A percentile compares a stretch with the other conserved stretches of the same genome.
Conservation (phyloP, 345 rosid genomes). For the Kernera saxatilis region DNA sequence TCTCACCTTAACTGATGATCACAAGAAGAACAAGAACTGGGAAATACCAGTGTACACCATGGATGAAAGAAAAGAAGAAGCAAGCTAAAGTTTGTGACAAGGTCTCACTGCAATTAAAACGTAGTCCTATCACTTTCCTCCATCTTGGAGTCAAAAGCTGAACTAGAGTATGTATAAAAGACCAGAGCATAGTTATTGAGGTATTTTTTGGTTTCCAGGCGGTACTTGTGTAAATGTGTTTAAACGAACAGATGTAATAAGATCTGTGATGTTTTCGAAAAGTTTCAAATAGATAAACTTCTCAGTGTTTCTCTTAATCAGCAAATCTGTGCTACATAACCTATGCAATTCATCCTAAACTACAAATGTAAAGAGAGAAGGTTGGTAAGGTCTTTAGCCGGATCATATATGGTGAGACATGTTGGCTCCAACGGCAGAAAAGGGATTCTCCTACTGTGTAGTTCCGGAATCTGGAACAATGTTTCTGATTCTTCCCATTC, state of each 20-base stretch:
- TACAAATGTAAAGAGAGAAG: neutral
- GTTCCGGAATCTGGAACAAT: neutral
- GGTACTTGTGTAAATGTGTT: slow-evolving; percentile 7
- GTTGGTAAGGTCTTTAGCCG: neutral
- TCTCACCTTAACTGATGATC: slow-evolving; percentile 84
- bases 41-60: slow-evolving; percentile 74
- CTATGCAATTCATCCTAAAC: slow-evolving; percentile 8
- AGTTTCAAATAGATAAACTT: neutral
- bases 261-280: neutral
- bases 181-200: neutral
- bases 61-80: slow-evolving; percentile 37
- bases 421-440: neutral
- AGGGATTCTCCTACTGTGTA: slow-evolving; percentile 1
- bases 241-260: neutral
- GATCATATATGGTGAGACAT: slow-evolving; percentile 4
- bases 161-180: neutral
- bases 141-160: neutral
- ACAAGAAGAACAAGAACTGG: slow-evolving; percentile 90
- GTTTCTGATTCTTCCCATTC: slow-evolving; percentile 8
- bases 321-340: slow-evolving; percentile 18
- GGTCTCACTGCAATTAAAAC: neutral
- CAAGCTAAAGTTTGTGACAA: slow-evolving; percentile 27
- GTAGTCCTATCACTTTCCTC: neutral
- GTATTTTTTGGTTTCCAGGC: neutral
- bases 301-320: neutral